Evolutionary conservation across 805 yeast species (phyloP), one percentile per base, ranked within the genome.

Genomic region (Ogataea chonburiensis): DNA sequence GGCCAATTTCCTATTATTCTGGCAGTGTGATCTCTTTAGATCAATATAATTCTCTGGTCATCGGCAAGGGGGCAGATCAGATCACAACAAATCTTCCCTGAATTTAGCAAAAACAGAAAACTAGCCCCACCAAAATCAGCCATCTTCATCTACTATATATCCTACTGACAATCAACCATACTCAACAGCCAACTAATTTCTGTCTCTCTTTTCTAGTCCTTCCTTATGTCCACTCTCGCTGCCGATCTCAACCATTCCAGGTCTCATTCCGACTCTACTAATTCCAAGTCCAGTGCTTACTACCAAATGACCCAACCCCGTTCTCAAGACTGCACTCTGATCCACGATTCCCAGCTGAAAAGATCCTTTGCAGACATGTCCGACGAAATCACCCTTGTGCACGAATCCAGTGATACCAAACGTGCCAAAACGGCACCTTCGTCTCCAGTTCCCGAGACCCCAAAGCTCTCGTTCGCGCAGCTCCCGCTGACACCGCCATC

Each of bases 211-310:
- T 15, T 22, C 10, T 17, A 10, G 40, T 30, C 38, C 13, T 22
- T 37, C 37, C 34, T 32, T 36, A 49, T 49, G 53, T 44, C 46
- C 26, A 42, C 47, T 15, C 34, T 46, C 31, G 43, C 50, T 15
- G 42, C 50, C 21, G 40, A 45, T 18, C 38, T 41, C 26, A 52
- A 47, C 28, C 62, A 56, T 37, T 34, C 50, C 6, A 46, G 63
- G 48, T 60, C 64, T 13, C 61, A 55, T 18, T 55, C 61, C 15
- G 63, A 59, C 37, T 50, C 61, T 4, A 55, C 60, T 15, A 50
- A 53, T 31, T 18, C 47, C 20, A 53, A 50, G 39, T 54, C 58
- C 17, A 32, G 39, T 18, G 46, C 47, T 6, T 52, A 42, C 24
- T 38, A 54, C 43, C 42, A 42, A 14, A 49, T 53, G 56, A 24